Conservation (phyloP, 352 stramenopile genomes). For the Globisporangium uncinulatum region DNA sequence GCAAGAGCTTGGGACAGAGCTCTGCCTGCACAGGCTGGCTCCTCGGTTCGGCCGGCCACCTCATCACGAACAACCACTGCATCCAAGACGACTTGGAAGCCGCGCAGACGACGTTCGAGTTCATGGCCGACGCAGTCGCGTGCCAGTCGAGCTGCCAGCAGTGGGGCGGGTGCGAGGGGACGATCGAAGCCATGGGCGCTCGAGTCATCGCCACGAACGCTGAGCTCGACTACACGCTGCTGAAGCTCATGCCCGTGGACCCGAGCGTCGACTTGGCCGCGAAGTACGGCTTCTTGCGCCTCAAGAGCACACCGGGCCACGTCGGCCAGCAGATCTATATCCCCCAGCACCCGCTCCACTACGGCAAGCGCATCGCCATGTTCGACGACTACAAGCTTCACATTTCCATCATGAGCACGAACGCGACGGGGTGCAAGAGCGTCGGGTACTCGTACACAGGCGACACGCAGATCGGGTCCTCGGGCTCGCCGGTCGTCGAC, state of each 20-base stretch:
- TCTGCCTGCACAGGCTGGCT: conserved; percentile 58
- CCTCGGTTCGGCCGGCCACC: conserved; percentile 44
- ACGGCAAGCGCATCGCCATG: conserved; percentile 23
- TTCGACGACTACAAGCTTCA: conserved; percentile 22
- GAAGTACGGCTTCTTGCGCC: conserved; percentile 57
- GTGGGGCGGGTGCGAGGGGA: conserved; percentile 37
- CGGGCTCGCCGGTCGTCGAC: conserved; percentile 51
- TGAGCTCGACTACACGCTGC: conserved; percentile 53
- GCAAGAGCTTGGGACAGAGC: conserved; percentile 22
- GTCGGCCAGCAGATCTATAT: conserved; percentile 27
- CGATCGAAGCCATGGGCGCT: conserved; percentile 34
- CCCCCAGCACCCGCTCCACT: conserved; percentile 24
- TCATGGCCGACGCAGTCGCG: conserved; percentile 39
- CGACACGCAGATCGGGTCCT: conserved; percentile 60
- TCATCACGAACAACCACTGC: conserved; percentile 77
- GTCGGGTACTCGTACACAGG: conserved; percentile 53
- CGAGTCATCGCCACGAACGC: conserved; percentile 39
- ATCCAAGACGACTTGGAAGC: conserved; percentile 38
- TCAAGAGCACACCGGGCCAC: conserved; percentile 24
- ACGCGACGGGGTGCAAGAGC: conserved; percentile 25
- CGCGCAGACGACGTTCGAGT: conserved; percentile 39
- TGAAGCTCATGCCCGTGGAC: conserved; percentile 28
- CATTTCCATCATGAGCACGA: conserved; percentile 28
- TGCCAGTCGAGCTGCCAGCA: conserved; percentile 30
- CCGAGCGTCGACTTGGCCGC: conserved; percentile 22